Conservation (phyloP, 2,329 filamentous ascomycete genomes). For the Rugonectria rugulosa region DNA sequence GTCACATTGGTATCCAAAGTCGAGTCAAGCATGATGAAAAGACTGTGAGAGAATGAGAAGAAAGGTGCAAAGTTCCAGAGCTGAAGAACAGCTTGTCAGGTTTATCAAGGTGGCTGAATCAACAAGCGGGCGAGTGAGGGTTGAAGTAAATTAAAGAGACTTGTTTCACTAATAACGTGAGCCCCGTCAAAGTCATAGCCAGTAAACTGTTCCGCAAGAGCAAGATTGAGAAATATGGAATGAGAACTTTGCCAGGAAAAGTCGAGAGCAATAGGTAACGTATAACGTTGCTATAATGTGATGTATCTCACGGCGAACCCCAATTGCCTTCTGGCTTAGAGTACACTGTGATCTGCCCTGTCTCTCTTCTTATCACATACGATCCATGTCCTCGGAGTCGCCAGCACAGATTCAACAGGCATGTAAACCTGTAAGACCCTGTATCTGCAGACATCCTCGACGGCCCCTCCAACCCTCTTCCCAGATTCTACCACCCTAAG, state of each 20-base stretch:
- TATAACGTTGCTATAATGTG: no score
- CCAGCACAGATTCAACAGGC: constrained; percentile 1
- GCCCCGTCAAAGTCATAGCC: no score
- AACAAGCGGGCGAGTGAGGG: background rate
- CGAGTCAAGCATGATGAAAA: constrained; percentile 10
- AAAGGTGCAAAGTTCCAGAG: background rate
- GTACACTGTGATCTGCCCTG: background rate
- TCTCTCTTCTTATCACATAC: no score
- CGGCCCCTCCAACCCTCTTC: constrained; percentile 1
- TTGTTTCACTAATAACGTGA: no score
- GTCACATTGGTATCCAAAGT: constrained; percentile 6
- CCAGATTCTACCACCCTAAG: no score
- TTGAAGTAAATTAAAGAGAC: constrained; percentile 16
- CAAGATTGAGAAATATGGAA: no score
- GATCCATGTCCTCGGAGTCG: constrained; percentile 12
- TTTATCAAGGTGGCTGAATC: constrained; percentile 16
- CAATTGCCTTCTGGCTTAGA: background rate
- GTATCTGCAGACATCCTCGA: background rate
- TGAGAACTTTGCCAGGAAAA: no score
- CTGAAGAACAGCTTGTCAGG: constrained; percentile 16
- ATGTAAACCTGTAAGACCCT: background rate
- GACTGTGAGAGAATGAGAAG: constrained; percentile 4
- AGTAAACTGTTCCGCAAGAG: no score
- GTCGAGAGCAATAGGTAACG: no score
- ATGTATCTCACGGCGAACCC: no score